Evolutionary conservation across 805 yeast genomes (phyloP).

Genomic region (Komagataella ulmi): DNA sequence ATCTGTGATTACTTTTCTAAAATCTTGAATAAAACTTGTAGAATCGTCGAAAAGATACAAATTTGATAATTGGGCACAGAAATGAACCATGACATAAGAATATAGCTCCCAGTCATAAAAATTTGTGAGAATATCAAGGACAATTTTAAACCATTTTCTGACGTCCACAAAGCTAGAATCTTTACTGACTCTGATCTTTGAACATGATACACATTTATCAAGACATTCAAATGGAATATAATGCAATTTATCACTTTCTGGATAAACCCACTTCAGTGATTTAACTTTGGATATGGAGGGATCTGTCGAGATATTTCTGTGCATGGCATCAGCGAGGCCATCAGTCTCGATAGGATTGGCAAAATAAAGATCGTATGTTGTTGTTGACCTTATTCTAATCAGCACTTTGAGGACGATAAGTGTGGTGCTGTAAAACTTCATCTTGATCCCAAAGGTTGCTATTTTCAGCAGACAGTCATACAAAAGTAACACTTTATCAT

Average conservation of each 20-base stretch:
- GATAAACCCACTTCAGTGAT: background rate
- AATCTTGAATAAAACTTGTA: conserved; percentile 22
- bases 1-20: conserved; percentile 35
- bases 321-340: conserved; percentile 48
- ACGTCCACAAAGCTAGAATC: conserved; percentile 21
- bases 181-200: conserved; percentile 4
- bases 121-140: conserved; percentile 32
- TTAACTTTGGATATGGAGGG: background rate
- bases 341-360: conserved; percentile 47
- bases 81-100: conserved; percentile 51
- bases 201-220: conserved; percentile 10
- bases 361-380: conserved; percentile 30
- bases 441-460: conserved; percentile 21
- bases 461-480: conserved; percentile 21
- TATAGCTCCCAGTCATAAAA: conserved; percentile 62
- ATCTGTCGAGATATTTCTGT: conserved; percentile 24
- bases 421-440: conserved; percentile 21
- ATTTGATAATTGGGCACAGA: conserved; percentile 59
- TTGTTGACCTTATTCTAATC: conserved; percentile 37
- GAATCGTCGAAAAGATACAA: conserved; percentile 34
- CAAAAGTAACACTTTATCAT: background rate
- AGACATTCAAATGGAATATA: conserved; percentile 33
- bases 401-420: conserved; percentile 39
- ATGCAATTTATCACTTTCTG: conserved; percentile 9
- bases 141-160: conserved; percentile 36